These are phyloP conservation scores for Marasmius fiardii DNA, from an alignment of 1,284 basidiomycete species.

Conservation along the genomic window DNA sequence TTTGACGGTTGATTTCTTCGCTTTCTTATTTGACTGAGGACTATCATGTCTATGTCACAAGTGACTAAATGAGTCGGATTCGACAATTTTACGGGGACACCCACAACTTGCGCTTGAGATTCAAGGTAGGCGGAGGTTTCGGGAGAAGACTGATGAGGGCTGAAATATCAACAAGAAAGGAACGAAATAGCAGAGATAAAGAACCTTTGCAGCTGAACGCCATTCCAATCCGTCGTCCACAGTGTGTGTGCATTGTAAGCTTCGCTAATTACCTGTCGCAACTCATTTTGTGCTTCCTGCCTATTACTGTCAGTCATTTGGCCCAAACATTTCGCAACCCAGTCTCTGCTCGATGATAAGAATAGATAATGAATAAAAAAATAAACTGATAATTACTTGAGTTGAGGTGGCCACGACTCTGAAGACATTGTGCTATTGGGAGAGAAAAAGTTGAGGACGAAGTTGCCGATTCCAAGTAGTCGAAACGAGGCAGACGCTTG, in stretches of 20 bases:
- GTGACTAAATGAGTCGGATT: neutral
- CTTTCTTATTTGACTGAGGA: conserved; percentile 53
- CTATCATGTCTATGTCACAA: conserved; percentile 34
- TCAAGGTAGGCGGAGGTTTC: conserved; percentile 54
- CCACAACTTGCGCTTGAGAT: conserved; percentile 62
- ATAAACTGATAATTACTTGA: conserved; percentile 41
- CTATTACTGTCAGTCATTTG: conserved; percentile 78
- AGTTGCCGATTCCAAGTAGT: neutral
- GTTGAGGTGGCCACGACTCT: conserved; percentile 61
- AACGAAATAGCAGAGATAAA: conserved; percentile 11
- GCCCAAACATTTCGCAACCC: conserved; percentile 80
- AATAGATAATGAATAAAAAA: conserved; percentile 7
- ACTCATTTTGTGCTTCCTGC: conserved; percentile 72
- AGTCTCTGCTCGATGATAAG: conserved; percentile 51
- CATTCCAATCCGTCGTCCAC: conserved; percentile 87
- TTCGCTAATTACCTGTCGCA: conserved; percentile 85
- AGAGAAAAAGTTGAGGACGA: neutral
- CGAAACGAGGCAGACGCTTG: too few relatives aligned
- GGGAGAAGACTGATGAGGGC: conserved; percentile 51
- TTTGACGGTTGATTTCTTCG: conserved; percentile 59
- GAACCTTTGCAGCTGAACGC: conserved; percentile 78
- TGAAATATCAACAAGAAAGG: conserved; percentile 21
- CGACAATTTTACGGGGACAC: conserved; percentile 11
- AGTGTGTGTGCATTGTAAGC: conserved; percentile 76
- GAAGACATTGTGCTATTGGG: conserved; percentile 42